Base-by-base conservation (phyloP, 805 yeast genomes). In the Saccharomycopsis fibuligera region DNA sequence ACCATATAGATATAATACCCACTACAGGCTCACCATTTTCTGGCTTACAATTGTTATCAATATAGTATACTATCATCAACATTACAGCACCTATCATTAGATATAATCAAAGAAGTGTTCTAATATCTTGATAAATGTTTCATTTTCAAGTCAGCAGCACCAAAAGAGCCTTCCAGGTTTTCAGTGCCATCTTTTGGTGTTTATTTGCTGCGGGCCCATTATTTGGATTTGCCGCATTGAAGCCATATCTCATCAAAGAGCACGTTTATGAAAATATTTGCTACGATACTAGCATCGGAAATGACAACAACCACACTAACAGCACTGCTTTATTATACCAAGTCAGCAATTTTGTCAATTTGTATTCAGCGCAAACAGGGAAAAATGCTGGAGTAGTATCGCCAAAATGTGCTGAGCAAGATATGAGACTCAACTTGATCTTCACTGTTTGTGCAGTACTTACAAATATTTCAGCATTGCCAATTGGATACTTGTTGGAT, bases 201-300 rank as follows among this genome's bases (percentile, higher is more conserved):
- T 67, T 90, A 16, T 70, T 88, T 41, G 88, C 96, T 0, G 96
- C 96, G 0, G 98, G 97, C 8, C 89, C 95, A 0, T 80, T 90
- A n/a, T 90, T 90, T 70, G 98, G 98, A 3, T 90, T 90, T 68
- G 96, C 97, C 22, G 97, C 98, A 2, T 69, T 90, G 47, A 91
- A 91, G 61, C 95, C 95, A 4, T 78, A 89, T 12, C 67, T 91
- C 37, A 75, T 88, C 22, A 61, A 70, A 12, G 90, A 91, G 61
- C 88, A 90, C 3, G 83, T 90, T 3, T 91, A 90, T 59, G 66
- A 73, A 23, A 76, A 79, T 2, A 58, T 69, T 3, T 90, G 97
- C 61, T 61, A 68, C 25, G 39, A 24, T 23, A 16, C 43, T 19
- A n/a, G 29, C 16, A 19, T 16, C 9, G 37, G 19, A 8, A 33